phyloP scores from a whole-genome alignment of 192 early-diverging fungal species.

The Backusella tarrabulga region DNA sequence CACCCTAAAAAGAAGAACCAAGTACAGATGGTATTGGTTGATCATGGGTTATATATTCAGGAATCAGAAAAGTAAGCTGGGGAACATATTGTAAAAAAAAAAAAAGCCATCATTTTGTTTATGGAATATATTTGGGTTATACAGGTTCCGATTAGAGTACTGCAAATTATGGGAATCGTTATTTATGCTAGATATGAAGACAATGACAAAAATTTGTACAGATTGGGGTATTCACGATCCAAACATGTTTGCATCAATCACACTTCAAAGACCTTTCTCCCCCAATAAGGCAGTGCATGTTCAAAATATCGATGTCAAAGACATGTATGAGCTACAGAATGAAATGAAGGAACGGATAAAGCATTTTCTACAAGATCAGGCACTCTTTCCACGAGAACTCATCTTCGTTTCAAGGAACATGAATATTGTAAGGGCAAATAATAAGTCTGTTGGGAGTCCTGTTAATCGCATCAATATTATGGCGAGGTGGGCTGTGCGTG shows the following conservation, averaged over 20 bases:
- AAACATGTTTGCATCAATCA: constrained; percentile 68
- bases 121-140: neutral
- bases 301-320: constrained; percentile 38
- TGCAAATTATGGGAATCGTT: constrained; percentile 85
- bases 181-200: constrained; percentile 66
- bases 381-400: constrained; percentile 79
- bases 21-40: constrained; percentile 63
- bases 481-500: constrained; percentile 74
- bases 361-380: constrained; percentile 68
- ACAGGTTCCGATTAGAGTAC: constrained; percentile 72
- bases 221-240: constrained; percentile 72
- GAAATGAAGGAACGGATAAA: constrained; percentile 70
- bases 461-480: constrained; percentile 89
- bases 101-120: too few species aligned
- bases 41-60: constrained; percentile 91
- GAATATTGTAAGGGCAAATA: constrained; percentile 83
- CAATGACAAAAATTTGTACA: constrained; percentile 61
- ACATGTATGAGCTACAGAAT: constrained; percentile 74
- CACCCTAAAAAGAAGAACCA: constrained; percentile 52
- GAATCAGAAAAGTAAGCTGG: constrained; percentile 45
- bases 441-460: constrained; percentile 79
- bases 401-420: constrained; percentile 90
- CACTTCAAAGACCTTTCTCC: constrained; percentile 67
- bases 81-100: too few species aligned
- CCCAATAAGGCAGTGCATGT: constrained; percentile 45